A percentile compares a stretch with the other conserved stretches of the same genome.
Evolutionary conservation across 306 rosid genomes (phyloP).

Genomic region (Cicer chorassanicum): DNA sequence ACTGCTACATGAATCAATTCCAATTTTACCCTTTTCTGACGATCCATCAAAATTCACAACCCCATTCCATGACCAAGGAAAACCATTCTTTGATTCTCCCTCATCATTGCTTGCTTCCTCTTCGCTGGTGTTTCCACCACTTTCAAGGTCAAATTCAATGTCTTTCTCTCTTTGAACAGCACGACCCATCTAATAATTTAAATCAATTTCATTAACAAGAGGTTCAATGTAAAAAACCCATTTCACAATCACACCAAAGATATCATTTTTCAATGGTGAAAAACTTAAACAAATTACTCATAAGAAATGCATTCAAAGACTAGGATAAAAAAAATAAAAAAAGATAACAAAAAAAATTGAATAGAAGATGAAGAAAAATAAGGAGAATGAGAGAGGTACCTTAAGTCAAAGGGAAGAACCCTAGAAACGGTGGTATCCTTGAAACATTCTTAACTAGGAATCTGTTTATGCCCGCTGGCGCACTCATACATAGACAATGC

Average conservation of each 20-base stretch:
- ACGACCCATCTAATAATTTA: slow-evolving; percentile 48
- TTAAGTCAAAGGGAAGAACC: slow-evolving; percentile 51
- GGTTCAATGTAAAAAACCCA: slow-evolving; percentile 14
- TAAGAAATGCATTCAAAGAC: slow-evolving; percentile 27
- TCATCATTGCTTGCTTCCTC: slow-evolving; percentile 64
- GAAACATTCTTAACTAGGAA: slow-evolving; percentile 52
- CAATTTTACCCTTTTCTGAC: slow-evolving; percentile 51
- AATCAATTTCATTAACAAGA: slow-evolving; percentile 44
- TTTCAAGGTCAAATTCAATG: slow-evolving; percentile 60
- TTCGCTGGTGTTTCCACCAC: slow-evolving; percentile 63
- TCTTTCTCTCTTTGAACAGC: slow-evolving; percentile 49
- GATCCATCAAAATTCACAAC: slow-evolving; percentile 55
- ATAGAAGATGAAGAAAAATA: not conserved
- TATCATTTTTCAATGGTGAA: not conserved
- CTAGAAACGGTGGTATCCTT: slow-evolving; percentile 40
- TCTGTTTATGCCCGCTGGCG: slow-evolving; percentile 42
- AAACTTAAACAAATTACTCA: slow-evolving; percentile 11
- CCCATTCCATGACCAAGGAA: slow-evolving; percentile 54
- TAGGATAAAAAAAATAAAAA: not conserved
- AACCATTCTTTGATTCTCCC: slow-evolving; percentile 48
- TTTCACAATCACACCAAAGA: slow-evolving; percentile 33
- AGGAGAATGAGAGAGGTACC: slow-evolving; percentile 34
- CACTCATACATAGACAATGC: slow-evolving; percentile 36
- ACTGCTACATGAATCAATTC: slow-evolving; percentile 52
- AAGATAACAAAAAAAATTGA: not conserved